Base-by-base conservation (phyloP, 768 basidiomycete genomes). In the Phanerodontia chrysosporium region DNA sequence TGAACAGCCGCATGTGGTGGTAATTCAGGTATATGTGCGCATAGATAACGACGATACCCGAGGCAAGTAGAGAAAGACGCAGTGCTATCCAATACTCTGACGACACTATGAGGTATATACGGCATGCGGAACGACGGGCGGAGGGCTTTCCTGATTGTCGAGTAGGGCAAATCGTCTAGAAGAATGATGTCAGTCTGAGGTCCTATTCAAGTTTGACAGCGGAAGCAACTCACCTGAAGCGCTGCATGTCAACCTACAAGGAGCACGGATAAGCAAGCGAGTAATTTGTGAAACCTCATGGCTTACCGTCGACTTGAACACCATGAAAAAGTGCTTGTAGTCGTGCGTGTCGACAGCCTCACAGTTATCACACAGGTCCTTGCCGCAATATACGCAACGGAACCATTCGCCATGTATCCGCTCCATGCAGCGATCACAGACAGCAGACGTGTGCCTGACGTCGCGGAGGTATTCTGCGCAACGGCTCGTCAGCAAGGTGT, bases 321-420 rank as follows among this genome's bases (percentile, higher is more conserved):
- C 89, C 32, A 95, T 77, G 72, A 95, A 98, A 45, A 92, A 73
- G 67, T 96, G 95, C 1, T 83, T 84, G 59, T 83, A 78, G 64
- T 95, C 83, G 67, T 97, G 95, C 46, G 88, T 87, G 66, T 92
- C 92, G 27, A 89, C 74, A 48, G 75, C 78, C 70, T 95, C 90
- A 65, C 95, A 96, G 29, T 80, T 80, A 44, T 85, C 84, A 73
- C 95, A 97, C n/a, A 96, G 75, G 69, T 98, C 95, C 64, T 83
- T 86, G 6, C 80, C 80, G 67, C 95, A 97, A 67, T 93, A 92
- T 3, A 85, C 92, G 67, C 95, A 98, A 64, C 89, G 83, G 73
- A 87, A 90, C 95, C 95, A 98, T 64, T 84, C 83, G 16, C 95
- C 95, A n/a, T 78, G 74, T 55, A 97, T 95, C 51, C 79, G 81